Conservation (phyloP, 306 rosid genomes). For the Cicer cuneatum region DNA sequence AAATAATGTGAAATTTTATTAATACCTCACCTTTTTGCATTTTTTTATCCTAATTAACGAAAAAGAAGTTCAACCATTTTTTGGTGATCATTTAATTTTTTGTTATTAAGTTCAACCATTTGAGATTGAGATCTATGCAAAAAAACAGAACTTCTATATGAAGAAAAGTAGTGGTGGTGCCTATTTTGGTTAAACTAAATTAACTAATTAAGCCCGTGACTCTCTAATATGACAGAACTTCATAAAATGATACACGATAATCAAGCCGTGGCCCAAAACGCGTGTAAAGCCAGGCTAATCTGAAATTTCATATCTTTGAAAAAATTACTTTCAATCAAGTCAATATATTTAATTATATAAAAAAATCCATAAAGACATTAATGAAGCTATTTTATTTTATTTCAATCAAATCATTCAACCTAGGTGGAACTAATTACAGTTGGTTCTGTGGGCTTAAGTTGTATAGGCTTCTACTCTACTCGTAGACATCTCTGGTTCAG, state of each 20-base stretch:
- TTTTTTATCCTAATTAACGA: no score
- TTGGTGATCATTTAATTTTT: no score
- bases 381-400: neutral
- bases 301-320: neutral
- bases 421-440: neutral
- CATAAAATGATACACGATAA: neutral
- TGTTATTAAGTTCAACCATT: no score
- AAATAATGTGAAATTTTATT: no score
- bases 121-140: no score
- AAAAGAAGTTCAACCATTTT: no score
- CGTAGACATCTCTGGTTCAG: neutral
- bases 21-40: no score
- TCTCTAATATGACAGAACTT: neutral
- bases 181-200: neutral
- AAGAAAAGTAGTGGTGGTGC: neutral
- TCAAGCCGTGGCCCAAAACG: neutral
- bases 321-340: no score
- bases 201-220: constrained; percentile 9
- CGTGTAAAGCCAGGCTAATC: neutral
- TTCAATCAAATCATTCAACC: no score
- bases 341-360: no score
- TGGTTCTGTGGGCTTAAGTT: neutral
- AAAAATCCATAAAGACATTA: neutral
- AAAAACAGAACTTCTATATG: no score
- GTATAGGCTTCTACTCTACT: neutral